Conservation (phyloP, 2,329 filamentous ascomycete species). For the Trichoderma lentiforme region DNA sequence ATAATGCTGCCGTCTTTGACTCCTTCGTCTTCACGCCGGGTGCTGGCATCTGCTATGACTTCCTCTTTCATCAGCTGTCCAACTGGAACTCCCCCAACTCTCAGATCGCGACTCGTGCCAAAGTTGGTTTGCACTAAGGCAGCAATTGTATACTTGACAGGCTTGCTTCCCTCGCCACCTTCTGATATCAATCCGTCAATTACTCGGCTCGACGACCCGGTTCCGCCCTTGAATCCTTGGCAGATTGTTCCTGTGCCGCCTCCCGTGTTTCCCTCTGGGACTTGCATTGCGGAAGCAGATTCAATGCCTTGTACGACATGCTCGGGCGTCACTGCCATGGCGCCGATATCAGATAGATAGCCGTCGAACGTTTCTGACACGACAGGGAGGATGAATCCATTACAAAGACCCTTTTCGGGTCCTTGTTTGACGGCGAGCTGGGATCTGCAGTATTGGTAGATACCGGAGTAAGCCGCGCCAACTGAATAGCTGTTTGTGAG, state of each 20-base stretch:
- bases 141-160: slow-evolving; percentile 50
- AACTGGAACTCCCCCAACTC: slow-evolving; percentile 55
- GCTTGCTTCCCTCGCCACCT: slow-evolving; percentile 26
- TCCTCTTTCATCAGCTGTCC: slow-evolving; percentile 46
- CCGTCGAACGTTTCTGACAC: slow-evolving; percentile 60
- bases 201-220: slow-evolving; percentile 53
- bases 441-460: slow-evolving; percentile 44
- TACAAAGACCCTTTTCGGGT: slow-evolving; percentile 38
- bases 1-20: slow-evolving; percentile 60
- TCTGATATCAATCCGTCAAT: slow-evolving; percentile 33
- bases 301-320: slow-evolving; percentile 54
- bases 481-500: slow-evolving; percentile 55
- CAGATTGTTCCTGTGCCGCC: slow-evolving; percentile 63
- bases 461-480: slow-evolving; percentile 44
- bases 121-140: slow-evolving; percentile 62
- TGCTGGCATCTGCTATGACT: slow-evolving; percentile 33
- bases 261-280: slow-evolving; percentile 56
- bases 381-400: slow-evolving; percentile 52
- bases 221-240: slow-evolving; percentile 61
- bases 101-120: slow-evolving; percentile 51
- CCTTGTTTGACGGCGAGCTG: slow-evolving; percentile 41
- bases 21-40: slow-evolving; percentile 36
- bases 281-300: slow-evolving; percentile 43
- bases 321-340: slow-evolving; percentile 49
- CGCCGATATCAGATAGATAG: slow-evolving; percentile 52